Percentiles rank a stretch among this genome's conserved stretches.
Evolutionary conservation across 2,329 filamentous ascomycete genomes (phyloP).

Genomic region (Fusarium sp.): DNA sequence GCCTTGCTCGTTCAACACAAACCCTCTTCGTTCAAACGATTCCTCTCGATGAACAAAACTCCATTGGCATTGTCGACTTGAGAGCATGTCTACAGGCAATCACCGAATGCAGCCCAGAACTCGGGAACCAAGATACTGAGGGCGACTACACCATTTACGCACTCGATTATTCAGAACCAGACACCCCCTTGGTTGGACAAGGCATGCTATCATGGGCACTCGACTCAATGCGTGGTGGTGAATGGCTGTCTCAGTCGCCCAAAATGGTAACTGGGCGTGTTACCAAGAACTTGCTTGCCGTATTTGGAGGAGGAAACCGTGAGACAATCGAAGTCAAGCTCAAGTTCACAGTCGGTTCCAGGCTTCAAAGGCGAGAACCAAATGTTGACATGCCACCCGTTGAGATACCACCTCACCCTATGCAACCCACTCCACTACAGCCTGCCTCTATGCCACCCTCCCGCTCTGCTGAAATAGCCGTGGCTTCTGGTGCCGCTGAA

Average conservation of each 20-base stretch:
- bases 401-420: background rate
- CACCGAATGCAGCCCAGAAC: slow-evolving; percentile 80
- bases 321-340: slow-evolving; percentile 95
- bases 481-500: slow-evolving; percentile 71
- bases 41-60: slow-evolving; percentile 77
- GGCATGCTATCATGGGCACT: slow-evolving; percentile 91
- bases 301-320: slow-evolving; percentile 83
- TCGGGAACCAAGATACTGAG: slow-evolving; percentile 74
- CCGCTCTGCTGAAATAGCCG: slow-evolving; percentile 46
- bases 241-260: slow-evolving; percentile 62
- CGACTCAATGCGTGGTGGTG: slow-evolving; percentile 49
- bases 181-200: slow-evolving; percentile 91
- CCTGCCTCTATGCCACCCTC: background rate
- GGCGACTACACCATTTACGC: slow-evolving; percentile 96
- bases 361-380: slow-evolving; percentile 50
- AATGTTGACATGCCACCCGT: slow-evolving; percentile 36
- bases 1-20: slow-evolving; percentile 84
- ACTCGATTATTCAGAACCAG: slow-evolving; percentile 94
- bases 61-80: slow-evolving; percentile 88
- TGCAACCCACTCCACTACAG: background rate
- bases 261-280: slow-evolving; percentile 89
- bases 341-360: slow-evolving; percentile 80
- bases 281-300: slow-evolving; percentile 81
- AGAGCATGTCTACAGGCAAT: slow-evolving; percentile 88
- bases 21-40: slow-evolving; percentile 82